phyloP scores from a whole-genome alignment of 1,284 basidiomycete genomes.

The Boletus smithii region DNA sequence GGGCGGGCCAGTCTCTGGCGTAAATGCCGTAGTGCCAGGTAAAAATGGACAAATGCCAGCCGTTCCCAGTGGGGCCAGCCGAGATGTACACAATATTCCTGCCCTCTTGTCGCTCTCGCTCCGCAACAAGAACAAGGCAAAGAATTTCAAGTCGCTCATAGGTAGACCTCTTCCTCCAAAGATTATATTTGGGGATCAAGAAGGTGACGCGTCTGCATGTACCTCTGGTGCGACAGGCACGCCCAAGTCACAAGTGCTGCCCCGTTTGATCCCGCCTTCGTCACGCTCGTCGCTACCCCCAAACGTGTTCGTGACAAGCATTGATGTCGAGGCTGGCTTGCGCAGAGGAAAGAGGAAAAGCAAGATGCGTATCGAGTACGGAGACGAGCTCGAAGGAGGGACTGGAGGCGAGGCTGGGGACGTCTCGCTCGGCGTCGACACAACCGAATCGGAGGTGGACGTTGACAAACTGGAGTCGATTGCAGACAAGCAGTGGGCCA shows the following conservation, averaged over 20 bases:
- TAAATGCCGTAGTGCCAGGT: conserved; percentile 34
- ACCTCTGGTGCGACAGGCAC: not conserved
- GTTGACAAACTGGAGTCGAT: conserved; percentile 10
- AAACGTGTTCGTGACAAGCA: conserved; percentile 35
- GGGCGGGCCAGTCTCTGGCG: conserved; percentile 22
- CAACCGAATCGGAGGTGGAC: conserved; percentile 11
- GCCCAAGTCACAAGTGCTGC: conserved; percentile 1
- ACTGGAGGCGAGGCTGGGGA: not conserved
- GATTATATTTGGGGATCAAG: conserved; percentile 52
- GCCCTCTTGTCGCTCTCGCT: conserved; percentile 42
- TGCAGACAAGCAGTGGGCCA: conserved; percentile 17
- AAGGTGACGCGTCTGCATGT: conserved; percentile 18
- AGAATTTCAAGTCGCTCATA: conserved; percentile 58
- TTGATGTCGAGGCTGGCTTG: conserved; percentile 32
- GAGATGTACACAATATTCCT: not conserved
- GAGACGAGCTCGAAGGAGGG: not conserved
- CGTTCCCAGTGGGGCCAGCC: too few species aligned
- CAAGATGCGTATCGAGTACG: conserved; percentile 10
- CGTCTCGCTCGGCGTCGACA: conserved; percentile 8
- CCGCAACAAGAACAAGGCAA: conserved; percentile 72
- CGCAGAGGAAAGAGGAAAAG: conserved; percentile 12
- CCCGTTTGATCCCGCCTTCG: conserved; percentile 58
- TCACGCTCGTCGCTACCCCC: conserved; percentile 25
- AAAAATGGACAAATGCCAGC: not conserved
- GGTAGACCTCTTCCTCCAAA: conserved; percentile 46